These are phyloP conservation scores for Penicillium bialowiezense DNA, from an alignment of 495 filamentous ascomycete genomes.

Conservation along the genomic window DNA sequence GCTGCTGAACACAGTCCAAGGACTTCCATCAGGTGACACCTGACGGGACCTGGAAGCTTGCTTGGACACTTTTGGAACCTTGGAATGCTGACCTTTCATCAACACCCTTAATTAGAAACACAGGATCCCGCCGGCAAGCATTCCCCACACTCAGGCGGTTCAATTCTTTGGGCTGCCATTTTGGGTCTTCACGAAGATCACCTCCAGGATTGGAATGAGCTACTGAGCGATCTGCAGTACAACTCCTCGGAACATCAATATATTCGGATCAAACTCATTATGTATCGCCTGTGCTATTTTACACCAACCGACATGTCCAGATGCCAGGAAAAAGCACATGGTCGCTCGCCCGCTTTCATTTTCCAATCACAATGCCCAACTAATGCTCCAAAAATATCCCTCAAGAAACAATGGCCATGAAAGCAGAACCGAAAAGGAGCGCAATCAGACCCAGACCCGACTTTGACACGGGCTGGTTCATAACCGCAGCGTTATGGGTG, in stretches of 20 bases:
- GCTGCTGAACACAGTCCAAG: too few species aligned
- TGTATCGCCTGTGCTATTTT: not conserved
- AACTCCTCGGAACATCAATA: not conserved
- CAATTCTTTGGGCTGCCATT: too few species aligned
- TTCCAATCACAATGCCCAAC: not conserved
- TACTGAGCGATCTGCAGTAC: not conserved
- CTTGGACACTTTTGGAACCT: too few species aligned
- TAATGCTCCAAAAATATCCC: not conserved
- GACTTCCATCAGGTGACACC: too few species aligned
- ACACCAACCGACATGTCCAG: not conserved
- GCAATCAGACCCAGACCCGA: constrained; percentile 34
- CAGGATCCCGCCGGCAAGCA: too few species aligned
- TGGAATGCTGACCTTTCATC: too few species aligned
- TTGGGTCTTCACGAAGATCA: too few species aligned
- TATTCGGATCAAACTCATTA: not conserved
- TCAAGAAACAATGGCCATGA: constrained; percentile 29
- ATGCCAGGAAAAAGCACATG: not conserved
- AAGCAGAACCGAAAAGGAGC: constrained; percentile 35
- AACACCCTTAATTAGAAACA: too few species aligned
- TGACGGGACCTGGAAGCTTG: too few species aligned
- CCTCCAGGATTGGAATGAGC: too few species aligned
- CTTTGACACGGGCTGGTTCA: constrained; percentile 27
- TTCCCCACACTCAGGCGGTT: too few species aligned
- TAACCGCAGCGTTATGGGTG: constrained; percentile 16
- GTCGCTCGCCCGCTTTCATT: not conserved